A percentile compares a stretch with the other conserved stretches of the same genome.
phyloP scores from a whole-genome alignment of 768 basidiomycete genomes.

The Psilocybe subaeruginosa region DNA sequence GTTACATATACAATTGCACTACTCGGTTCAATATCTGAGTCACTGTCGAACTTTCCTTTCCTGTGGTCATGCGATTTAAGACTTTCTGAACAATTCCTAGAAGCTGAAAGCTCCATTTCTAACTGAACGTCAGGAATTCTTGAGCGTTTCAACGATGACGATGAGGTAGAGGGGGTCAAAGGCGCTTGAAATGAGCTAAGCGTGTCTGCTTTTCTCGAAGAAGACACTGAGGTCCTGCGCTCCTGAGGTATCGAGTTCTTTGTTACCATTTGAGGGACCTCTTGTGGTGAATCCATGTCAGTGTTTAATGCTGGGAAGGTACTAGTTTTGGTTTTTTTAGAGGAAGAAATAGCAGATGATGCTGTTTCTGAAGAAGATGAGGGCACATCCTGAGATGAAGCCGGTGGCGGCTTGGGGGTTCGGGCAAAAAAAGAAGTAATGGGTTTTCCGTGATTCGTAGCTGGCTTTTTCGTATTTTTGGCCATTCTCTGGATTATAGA shows the following conservation, averaged over 20 bases:
- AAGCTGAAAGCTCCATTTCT: background rate
- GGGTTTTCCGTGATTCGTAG: constrained; percentile 26
- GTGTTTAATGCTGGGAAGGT: background rate
- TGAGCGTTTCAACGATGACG: constrained; percentile 20
- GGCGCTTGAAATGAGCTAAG: background rate
- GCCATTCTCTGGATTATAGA: constrained; percentile 19
- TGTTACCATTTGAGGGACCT: background rate
- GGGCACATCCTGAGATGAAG: constrained; percentile 15
- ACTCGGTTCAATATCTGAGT: constrained; percentile 34
- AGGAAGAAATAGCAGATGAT: constrained; percentile 1
- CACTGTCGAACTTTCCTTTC: constrained; percentile 39
- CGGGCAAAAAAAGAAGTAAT: constrained; percentile 54
- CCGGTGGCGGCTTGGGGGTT: constrained; percentile 20
- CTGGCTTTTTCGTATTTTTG: constrained; percentile 30
- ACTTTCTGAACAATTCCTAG: background rate
- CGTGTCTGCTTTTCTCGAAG: background rate
- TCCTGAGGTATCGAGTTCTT: background rate
- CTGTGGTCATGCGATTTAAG: constrained; percentile 25
- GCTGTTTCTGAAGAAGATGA: constrained; percentile 8
- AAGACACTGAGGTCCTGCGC: background rate
- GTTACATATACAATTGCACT: constrained; percentile 32
- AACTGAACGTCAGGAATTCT: constrained; percentile 15
- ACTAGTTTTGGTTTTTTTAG: background rate
- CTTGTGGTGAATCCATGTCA: too few species aligned
- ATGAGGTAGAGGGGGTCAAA: background rate